phyloP scores from a whole-genome alignment of 768 basidiomycete species.

The Sarcomyxa edulis region DNA sequence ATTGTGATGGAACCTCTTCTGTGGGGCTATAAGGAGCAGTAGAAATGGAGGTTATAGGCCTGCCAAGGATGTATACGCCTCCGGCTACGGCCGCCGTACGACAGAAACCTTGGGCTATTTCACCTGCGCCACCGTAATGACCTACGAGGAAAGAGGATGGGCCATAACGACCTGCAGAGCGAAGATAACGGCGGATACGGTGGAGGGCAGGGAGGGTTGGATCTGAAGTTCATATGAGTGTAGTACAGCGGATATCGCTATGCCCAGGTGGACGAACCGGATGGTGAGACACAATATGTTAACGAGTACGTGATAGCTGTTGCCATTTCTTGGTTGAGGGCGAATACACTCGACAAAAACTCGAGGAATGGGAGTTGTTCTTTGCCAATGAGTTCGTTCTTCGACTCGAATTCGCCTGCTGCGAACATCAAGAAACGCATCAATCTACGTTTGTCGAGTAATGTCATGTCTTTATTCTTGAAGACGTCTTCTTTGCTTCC shows the following conservation, averaged over 20 bases:
- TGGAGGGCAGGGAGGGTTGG: conserved; percentile 56
- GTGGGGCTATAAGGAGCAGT: conserved; percentile 1
- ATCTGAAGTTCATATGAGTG: conserved; percentile 58
- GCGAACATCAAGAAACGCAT: conserved; percentile 92
- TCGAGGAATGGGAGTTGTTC: conserved; percentile 51
- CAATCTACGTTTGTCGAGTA: conserved; percentile 83
- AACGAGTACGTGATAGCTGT: conserved; percentile 72
- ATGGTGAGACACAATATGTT: conserved; percentile 56
- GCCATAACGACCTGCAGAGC: conserved; percentile 82
- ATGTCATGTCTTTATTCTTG: conserved; percentile 68
- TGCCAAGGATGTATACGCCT: conserved; percentile 67
- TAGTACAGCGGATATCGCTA: conserved; percentile 4
- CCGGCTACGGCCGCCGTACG: conserved; percentile 83
- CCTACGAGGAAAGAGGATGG: conserved; percentile 82
- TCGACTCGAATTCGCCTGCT: conserved; percentile 65
- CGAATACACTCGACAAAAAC: conserved; percentile 63
- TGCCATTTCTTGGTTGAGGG: conserved; percentile 51
- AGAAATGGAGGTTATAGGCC: conserved; percentile 29
- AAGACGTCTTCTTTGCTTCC: conserved; percentile 92
- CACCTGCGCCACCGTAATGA: conserved; percentile 91
- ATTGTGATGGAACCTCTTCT: conserved; percentile 15
- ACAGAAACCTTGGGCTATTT: conserved; percentile 88
- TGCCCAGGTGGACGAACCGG: conserved; percentile 35
- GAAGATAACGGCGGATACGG: conserved; percentile 72
- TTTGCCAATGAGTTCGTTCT: conserved; percentile 50